phyloP scores from a whole-genome alignment of 495 filamentous ascomycete species.

The Paragyromitra xinjiangensis region DNA sequence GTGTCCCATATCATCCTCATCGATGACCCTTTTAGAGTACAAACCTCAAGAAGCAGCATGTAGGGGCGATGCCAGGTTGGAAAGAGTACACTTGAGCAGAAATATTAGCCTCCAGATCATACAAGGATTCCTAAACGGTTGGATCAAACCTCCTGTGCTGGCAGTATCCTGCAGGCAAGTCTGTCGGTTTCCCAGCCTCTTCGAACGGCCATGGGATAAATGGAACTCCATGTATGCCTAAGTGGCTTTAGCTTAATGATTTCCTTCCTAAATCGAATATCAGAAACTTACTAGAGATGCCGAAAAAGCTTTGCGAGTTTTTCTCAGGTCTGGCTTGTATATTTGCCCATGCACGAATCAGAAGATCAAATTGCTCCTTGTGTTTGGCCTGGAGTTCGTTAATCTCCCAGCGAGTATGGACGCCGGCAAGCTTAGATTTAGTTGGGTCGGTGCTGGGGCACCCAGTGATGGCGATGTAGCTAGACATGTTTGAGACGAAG shows the following conservation, averaged over 20 bases:
- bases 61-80: conserved; percentile 21
- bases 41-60: conserved; percentile 13
- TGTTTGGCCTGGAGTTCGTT: conserved; percentile 13
- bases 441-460: conserved; percentile 9
- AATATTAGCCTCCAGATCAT: not conserved
- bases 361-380: conserved; percentile 19
- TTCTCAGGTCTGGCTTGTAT: not conserved
- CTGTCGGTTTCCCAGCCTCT: not conserved
- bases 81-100: conserved; percentile 4
- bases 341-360: conserved; percentile 17
- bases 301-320: conserved; percentile 5
- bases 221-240: conserved; percentile 7
- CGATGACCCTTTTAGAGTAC: not conserved
- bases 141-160: conserved; percentile 8
- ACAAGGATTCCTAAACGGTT: not conserved
- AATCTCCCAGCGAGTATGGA: conserved; percentile 10
- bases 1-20: not conserved
- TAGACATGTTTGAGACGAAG: conserved; percentile 10
- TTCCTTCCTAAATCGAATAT: not conserved
- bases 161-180: conserved; percentile 3
- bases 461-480: conserved; percentile 7
- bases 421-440: not conserved
- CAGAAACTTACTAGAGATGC: not conserved
- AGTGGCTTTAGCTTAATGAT: not conserved
- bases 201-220: conserved; percentile 14